Evolutionary conservation across 805 yeast genomes (phyloP), one percentile per base, ranked within the genome.

Genomic region (Danielia reshetovae): DNA sequence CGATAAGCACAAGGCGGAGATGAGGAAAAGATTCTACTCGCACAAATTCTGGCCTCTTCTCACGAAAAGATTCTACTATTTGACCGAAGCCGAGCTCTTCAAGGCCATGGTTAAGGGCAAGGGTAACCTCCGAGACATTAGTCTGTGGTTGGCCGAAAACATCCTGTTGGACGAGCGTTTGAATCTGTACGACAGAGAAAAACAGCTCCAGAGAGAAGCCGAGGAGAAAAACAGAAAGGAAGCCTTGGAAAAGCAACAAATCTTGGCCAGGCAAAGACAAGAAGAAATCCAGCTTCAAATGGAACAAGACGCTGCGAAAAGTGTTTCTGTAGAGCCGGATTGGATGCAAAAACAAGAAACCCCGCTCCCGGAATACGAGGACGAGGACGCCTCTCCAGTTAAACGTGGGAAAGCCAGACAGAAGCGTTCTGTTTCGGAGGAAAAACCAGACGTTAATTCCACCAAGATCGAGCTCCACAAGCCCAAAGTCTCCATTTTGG

Each of bases 41-140:
- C 71, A 67, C 45, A 56, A 54, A 33, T 61, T 63, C 51, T 67
- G 62, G 50, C 63, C 63, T 25, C 51, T 65, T 43, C 56, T 67
- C 18, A 40, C 56, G 18, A 55, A 56, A 34, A 44, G 60, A 28
- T 67, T 65, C 48, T 52, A 52, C 43, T 68, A 68, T 36, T 48
- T 68, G 19, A 52, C 49, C n/a, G 72, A 67, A 37, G 56, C 63
- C 28, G 71, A 62, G 35, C 50, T 68, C 23, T 59, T 65, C 46
- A 59, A 60, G 36, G 71, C 66, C 4, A 64, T 67, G 47, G 65
- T 64, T 16, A 64, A 62, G 38, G 70, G 69, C 4, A 64, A 57
- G 44, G 72, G 72, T 5, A 62, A 65, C 29, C 52, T 67, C 18
- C 54, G 70, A 25, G 68, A 62, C 15, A 56, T 66, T 31, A 58